Evolutionary conservation across 1,139 yeast genomes (phyloP), one percentile per base, ranked within the genome.

Genomic region (Zygosaccharomyces sapae): DNA sequence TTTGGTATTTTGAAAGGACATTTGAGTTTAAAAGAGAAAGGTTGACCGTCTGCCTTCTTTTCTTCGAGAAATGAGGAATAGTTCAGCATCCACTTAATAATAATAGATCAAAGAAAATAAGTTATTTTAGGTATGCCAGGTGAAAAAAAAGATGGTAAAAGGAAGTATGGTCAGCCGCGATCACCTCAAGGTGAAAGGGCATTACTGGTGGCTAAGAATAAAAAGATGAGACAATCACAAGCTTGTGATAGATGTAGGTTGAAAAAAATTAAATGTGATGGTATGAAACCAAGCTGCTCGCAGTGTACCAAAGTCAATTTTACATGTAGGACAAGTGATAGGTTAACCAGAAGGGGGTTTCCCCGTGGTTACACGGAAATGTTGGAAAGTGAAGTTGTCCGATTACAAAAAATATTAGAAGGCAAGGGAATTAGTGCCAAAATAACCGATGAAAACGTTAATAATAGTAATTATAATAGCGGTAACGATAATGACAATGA

Each of bases 211-310:
- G 48, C 49, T 4, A 47, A 41, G 47, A 35, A 47, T 37, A 47
- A 61, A 71, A 8, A 59, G 86, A 54, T 83, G 38, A 52, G 59
- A 20, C 51, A 83, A 3, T 77, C 86, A 2, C 92, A 84, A 62
- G 92, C 92, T 3, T 85, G 94, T 68, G 92, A 85, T 63, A 70
- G 94, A 38, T 85, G 94, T 59, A 70, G 92, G 45, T 76, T 83
- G 54, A 81, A 86, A 56, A 85, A 85, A 66, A 82, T 83, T 56
- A 83, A 81, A 58, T 85, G 94, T 68, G 86, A 83, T 58, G 92
- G 92, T 0, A 70, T 75, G 49, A 73, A 78, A 2, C 90, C 92
- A 1, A 62, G 67, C 39, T 85, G 94, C 62, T 71, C 78, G 35
- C 81, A 82, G 58, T 85, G 92, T 61, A 68, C 70, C 39, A 77